A percentile compares a stretch with the other conserved stretches of the same genome.
Conservation (phyloP, 164 flowering plant species). For the Umbellularia californica region DNA sequence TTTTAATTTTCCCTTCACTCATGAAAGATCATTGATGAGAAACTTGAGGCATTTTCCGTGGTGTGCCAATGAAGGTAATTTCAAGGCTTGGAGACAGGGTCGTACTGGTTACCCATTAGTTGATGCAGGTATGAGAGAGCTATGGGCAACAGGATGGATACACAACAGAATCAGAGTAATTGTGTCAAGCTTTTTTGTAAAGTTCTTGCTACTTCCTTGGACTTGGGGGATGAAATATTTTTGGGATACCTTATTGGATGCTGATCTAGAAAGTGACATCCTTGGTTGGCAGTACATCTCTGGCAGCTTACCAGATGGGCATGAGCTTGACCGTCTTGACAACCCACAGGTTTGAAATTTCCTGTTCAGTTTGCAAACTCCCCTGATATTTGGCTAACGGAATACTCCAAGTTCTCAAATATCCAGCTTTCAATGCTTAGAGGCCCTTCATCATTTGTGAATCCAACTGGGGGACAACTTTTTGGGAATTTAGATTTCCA, state of each 20-base stretch:
- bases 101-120: conserved; percentile 91
- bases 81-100: conserved; percentile 94
- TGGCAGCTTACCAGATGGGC: conserved; percentile 95
- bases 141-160: conserved; percentile 98
- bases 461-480: too few species aligned
- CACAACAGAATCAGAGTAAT: conserved; percentile 81
- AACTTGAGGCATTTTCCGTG: conserved; percentile 74
- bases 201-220: conserved; percentile 87
- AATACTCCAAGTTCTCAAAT: neutral
- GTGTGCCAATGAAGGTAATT: conserved; percentile 41
- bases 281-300: conserved; percentile 98
- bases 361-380: neutral
- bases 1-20: conserved; percentile 88
- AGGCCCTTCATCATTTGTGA: too few species aligned
- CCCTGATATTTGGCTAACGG: too few species aligned
- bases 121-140: conserved; percentile 97
- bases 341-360: conserved; percentile 57
- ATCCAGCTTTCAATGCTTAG: too few species aligned
- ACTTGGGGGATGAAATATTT: conserved; percentile 98
- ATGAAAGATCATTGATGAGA: conserved; percentile 64
- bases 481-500: too few species aligned
- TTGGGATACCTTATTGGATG: conserved; percentile 96
- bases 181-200: conserved; percentile 78
- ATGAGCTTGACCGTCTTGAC: conserved; percentile 79
- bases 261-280: conserved; percentile 86